A percentile compares a stretch with the other conserved stretches of the same genome.
phyloP scores from a whole-genome alignment of 768 basidiomycete species.

The Mycena rebaudengoi region DNA sequence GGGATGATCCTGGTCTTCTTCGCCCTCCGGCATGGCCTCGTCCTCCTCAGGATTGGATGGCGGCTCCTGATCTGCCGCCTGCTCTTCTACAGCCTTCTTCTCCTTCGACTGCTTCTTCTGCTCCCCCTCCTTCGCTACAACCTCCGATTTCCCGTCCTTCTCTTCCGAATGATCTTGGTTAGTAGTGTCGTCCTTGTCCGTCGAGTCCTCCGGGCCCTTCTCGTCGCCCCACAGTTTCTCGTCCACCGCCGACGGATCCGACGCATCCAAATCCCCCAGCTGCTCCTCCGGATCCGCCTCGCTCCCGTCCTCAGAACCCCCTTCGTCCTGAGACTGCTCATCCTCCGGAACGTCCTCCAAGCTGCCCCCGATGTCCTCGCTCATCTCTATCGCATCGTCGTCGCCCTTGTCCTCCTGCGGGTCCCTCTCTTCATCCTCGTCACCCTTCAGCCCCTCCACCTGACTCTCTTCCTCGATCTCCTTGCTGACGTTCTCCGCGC shows the following conservation, averaged over 20 bases:
- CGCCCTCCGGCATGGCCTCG: constrained; percentile 35
- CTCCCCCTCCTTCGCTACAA: constrained; percentile 81
- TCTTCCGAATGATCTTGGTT: constrained; percentile 68
- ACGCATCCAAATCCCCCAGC: constrained; percentile 81
- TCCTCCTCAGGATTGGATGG: constrained; percentile 37
- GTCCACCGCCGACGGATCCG: constrained; percentile 86
- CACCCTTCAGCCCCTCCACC: constrained; percentile 89
- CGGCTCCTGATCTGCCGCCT: constrained; percentile 16
- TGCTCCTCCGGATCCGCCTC: constrained; percentile 83
- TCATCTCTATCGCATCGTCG: constrained; percentile 90
- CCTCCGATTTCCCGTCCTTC: constrained; percentile 64
- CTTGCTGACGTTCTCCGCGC: constrained; percentile 88
- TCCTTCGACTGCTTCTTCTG: constrained; percentile 42
- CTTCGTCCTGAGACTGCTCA: constrained; percentile 57
- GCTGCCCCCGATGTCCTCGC: constrained; percentile 86
- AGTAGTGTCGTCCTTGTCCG: constrained; percentile 62
- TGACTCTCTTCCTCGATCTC: constrained; percentile 97
- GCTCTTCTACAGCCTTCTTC: constrained; percentile 39
- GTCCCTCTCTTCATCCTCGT: constrained; percentile 58
- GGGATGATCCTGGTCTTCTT: constrained; percentile 53
- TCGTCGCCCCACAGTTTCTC: constrained; percentile 99
- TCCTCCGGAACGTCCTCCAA: constrained; percentile 85
- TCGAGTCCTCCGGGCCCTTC: constrained; percentile 59
- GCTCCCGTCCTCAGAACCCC: constrained; percentile 60
- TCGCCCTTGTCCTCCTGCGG: constrained; percentile 59